Percentiles rank a stretch among this genome's conserved stretches.
These are phyloP conservation scores for Epichloe hybrida DNA, from an alignment of 2,329 filamentous ascomycete genomes.

Conservation along the genomic window DNA sequence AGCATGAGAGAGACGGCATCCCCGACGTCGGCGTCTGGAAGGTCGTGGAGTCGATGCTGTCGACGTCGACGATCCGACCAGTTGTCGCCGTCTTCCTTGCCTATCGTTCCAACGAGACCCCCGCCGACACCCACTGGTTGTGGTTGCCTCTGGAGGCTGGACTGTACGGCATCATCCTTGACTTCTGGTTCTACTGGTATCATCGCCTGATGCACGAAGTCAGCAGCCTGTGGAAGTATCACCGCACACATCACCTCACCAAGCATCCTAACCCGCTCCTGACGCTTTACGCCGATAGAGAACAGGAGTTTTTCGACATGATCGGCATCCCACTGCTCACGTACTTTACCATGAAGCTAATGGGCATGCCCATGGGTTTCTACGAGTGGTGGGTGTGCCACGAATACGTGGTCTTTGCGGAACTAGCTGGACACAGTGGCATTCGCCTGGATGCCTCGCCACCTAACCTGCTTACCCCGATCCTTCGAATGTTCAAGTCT, in stretches of 20 bases:
- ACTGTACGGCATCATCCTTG: constrained; percentile 2
- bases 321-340: constrained; percentile 4
- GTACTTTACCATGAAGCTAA: constrained; percentile 4
- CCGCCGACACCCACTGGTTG: not conserved
- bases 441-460: constrained; percentile 1
- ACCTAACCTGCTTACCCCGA: constrained; percentile 1
- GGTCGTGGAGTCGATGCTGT: not conserved
- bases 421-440: constrained; percentile 5
- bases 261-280: constrained; percentile 6
- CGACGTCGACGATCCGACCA: constrained; percentile 2
- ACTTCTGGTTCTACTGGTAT: constrained; percentile 7
- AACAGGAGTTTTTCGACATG: constrained; percentile 5
- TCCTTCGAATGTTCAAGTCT: not conserved
- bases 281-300: constrained; percentile 2
- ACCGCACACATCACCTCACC: constrained; percentile 5
- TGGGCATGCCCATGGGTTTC: constrained; percentile 6
- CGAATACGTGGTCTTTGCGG: constrained; percentile 5
- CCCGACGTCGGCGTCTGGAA: constrained; percentile 3
- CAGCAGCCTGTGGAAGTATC: constrained; percentile 2
- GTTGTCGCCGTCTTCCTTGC: constrained; percentile 2
- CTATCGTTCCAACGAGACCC: not conserved
- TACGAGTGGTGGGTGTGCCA: constrained; percentile 7
- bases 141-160: constrained; percentile 2
- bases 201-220: constrained; percentile 6
- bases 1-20: constrained; percentile 5